phyloP scores from a whole-genome alignment of 371 early-diverging fungal genomes.

The Mortierella sp. region DNA sequence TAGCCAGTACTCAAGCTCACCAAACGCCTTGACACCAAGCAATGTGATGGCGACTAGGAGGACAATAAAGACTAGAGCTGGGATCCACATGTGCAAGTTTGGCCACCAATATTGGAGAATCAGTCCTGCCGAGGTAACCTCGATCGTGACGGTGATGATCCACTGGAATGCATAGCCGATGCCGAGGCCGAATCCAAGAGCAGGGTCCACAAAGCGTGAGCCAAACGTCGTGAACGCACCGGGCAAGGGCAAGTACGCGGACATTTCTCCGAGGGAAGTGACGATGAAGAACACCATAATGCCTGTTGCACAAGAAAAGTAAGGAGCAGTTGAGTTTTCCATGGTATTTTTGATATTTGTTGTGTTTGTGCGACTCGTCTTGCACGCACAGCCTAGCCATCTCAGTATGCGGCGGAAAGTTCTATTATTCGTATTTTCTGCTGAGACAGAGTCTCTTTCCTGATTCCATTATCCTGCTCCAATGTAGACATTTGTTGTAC shows the following conservation, averaged over 20 bases:
- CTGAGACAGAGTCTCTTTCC: too few species aligned
- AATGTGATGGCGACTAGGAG: slow-evolving; percentile 49
- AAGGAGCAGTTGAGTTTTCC: neutral
- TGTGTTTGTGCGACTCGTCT: too few species aligned
- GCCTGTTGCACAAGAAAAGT: slow-evolving; percentile 3
- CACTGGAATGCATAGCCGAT: slow-evolving; percentile 85
- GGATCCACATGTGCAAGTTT: slow-evolving; percentile 35
- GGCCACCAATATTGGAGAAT: slow-evolving; percentile 84
- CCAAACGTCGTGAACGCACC: slow-evolving; percentile 90
- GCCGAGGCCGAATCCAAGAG: slow-evolving; percentile 85
- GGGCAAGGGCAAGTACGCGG: slow-evolving; percentile 83
- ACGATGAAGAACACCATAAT: slow-evolving; percentile 86
- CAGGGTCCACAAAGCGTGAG: slow-evolving; percentile 85
- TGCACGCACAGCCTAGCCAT: too few species aligned
- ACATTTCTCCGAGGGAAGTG: slow-evolving; percentile 89
- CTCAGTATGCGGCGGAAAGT: too few species aligned
- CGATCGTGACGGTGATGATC: slow-evolving; percentile 85
- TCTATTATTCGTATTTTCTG: too few species aligned
- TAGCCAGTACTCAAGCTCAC: slow-evolving; percentile 64
- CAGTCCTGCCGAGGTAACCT: slow-evolving; percentile 74
- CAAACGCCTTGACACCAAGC: slow-evolving; percentile 57
- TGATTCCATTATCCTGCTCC: too few species aligned
- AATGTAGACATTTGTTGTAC: too few species aligned
- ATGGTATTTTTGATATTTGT: too few species aligned
- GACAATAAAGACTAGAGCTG: slow-evolving; percentile 29